Base-by-base conservation (phyloP, 768 basidiomycete genomes). In the Chalciporus piperatus region DNA sequence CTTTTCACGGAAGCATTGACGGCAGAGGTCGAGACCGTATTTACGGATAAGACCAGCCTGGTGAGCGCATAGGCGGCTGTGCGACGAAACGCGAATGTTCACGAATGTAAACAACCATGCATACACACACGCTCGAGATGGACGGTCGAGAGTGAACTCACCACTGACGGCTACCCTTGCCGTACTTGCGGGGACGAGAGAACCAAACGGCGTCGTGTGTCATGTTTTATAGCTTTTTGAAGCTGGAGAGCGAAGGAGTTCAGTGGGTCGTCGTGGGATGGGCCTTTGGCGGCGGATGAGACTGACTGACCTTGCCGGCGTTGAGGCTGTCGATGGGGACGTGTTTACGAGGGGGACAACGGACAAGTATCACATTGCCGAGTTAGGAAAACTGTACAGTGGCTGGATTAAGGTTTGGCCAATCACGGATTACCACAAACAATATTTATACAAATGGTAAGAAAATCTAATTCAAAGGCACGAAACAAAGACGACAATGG, bases 151-250 rank as follows among this genome's bases (percentile, higher is more conserved):
- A 22, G 23, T n/a, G n/a, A n/a, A 76, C 85, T 68, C 71, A 92
- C 92, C 92, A 97, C 73, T 95, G 91, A 70, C 94, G 90, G 71
- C 85, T 85, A 68, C 94, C 94, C 77, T 96, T 96, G 71, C 94
- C 94, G 76, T 64, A 96, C 74, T 91, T 96, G 73, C 93, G 84
- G 56, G 94, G 94, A 67, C 89, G 90, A 73, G 91, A 92, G 76
- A 93, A 94, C 93, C 94, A 97, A 76, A 97, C 85, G 65, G 92
- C 87, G 81, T 95, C 91, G 91, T 96, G 94, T 68, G 94, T 94
- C 94, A 96, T 92, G 76, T 81, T 86, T 54, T 45, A n/a, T n/a
- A 19, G 0, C 55, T 51, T 55, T 19, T 47, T 25, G 48, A 56
- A 37, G 41, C 55, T 56, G 47, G 42, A 3, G 8, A n/a, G 5